Conservation (phyloP, 306 rosid genomes). For the Fragaria vesca region DNA sequence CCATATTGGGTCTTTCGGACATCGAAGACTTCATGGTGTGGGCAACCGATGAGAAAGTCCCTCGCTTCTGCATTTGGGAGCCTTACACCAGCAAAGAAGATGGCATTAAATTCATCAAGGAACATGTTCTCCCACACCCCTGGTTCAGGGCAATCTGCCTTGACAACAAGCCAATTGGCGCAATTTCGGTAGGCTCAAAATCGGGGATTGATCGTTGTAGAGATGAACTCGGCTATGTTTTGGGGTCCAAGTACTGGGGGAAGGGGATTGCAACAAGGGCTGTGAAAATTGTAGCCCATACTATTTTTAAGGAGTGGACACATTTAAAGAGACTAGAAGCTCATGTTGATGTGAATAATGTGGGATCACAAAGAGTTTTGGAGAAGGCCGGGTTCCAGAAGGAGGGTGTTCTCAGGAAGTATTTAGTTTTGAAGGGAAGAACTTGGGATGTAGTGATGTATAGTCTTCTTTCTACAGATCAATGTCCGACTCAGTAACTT, state of each 20-base stretch:
- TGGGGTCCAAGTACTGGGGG: constrained; percentile 67
- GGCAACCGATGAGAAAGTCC: constrained; percentile 31
- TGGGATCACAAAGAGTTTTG: too few relatives aligned
- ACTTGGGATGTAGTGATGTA: too few relatives aligned
- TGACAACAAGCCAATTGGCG: constrained; percentile 48
- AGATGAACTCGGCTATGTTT: constrained; percentile 57
- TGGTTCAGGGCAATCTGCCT: constrained; percentile 61
- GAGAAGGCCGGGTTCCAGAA: too few relatives aligned
- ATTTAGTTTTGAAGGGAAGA: too few relatives aligned
- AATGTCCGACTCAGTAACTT: too few relatives aligned
- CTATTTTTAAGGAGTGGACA: constrained; percentile 43
- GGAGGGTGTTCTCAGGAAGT: too few relatives aligned
- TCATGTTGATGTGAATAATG: constrained; percentile 58
- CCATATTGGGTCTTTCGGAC: constrained; percentile 24
- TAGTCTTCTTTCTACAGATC: too few relatives aligned
- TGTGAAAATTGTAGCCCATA: constrained; percentile 50
- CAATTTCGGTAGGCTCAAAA: constrained; percentile 24
- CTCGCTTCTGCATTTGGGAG: constrained; percentile 39
- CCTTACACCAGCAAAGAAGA: constrained; percentile 37
- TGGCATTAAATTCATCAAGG: constrained; percentile 24
- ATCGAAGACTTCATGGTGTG: constrained; percentile 43
- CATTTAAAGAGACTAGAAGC: constrained; percentile 75
- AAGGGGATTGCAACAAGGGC: constrained; percentile 59
- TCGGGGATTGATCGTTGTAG: constrained; percentile 29
- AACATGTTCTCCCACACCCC: constrained; percentile 13